A percentile compares a stretch with the other conserved stretches of the same genome.
phyloP scores from a whole-genome alignment of 441 rosid genomes.

The Syzygium syzygioides region DNA sequence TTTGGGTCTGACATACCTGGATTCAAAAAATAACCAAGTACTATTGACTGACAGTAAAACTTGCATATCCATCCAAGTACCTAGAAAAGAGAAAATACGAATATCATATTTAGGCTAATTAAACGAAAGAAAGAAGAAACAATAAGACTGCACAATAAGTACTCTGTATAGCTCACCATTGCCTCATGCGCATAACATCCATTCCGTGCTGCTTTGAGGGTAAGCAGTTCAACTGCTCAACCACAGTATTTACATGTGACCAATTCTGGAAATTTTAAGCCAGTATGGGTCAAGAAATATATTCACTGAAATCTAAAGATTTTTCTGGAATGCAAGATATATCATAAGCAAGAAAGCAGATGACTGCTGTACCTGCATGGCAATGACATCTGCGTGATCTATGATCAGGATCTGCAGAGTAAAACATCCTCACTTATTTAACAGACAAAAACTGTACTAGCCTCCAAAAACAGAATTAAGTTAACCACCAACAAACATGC shows the following conservation, averaged over 20 bases:
- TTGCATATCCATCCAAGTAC: background rate
- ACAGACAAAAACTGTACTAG: background rate
- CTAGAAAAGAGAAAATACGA: background rate
- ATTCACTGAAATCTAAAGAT: background rate
- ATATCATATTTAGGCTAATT: background rate
- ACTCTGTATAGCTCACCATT: slow-evolving; percentile 38
- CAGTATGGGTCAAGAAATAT: background rate
- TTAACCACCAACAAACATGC: background rate
- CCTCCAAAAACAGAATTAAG: background rate
- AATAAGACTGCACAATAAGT: background rate
- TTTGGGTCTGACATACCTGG: background rate
- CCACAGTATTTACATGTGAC: slow-evolving; percentile 54
- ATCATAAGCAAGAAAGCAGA: slow-evolving; percentile 14
- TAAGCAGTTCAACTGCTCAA: slow-evolving; percentile 56
- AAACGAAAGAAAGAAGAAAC: background rate
- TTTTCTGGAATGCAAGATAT: background rate
- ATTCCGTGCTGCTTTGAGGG: slow-evolving; percentile 85
- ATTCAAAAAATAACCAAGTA: background rate
- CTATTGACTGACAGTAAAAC: background rate
- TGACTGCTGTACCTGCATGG: slow-evolving; percentile 68
- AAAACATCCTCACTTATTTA: slow-evolving; percentile 11
- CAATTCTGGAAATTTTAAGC: slow-evolving; percentile 63
- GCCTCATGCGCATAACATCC: slow-evolving; percentile 88
- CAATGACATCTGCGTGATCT: slow-evolving; percentile 91
- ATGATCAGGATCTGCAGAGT: slow-evolving; percentile 72